A percentile compares a stretch with the other conserved stretches of the same genome.
Conservation (phyloP, 345 rosid species). For the Hibiscus syriacus region DNA sequence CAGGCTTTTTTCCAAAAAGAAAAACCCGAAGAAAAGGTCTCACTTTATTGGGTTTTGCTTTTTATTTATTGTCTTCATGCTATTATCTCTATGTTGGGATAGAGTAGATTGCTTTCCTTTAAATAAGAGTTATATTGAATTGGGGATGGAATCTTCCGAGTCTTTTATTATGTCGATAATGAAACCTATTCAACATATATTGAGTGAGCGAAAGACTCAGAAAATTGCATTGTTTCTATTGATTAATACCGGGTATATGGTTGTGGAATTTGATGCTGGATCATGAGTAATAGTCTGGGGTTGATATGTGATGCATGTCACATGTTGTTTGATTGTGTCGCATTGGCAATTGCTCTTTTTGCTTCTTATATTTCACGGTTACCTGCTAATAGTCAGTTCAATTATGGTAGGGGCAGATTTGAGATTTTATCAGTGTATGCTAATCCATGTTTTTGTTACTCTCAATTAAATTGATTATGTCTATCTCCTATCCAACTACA, state of each 20-base stretch:
- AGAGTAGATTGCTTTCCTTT: conserved; percentile 74
- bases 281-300: conserved; percentile 97
- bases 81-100: conserved; percentile 84
- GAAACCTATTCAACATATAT: conserved; percentile 71
- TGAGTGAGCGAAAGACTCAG: conserved; percentile 88
- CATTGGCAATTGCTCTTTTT: conserved; percentile 80
- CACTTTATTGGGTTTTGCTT: conserved; percentile 51
- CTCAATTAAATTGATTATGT: too few relatives aligned
- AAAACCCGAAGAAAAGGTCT: conserved; percentile 13
- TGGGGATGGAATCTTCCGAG: conserved; percentile 62
- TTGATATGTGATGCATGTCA: conserved; percentile 94
- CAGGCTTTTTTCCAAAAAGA: too few relatives aligned
- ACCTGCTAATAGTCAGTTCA: conserved; percentile 82
- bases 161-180: conserved; percentile 34
- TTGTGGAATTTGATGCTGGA: conserved; percentile 88
- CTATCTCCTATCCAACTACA: too few relatives aligned
- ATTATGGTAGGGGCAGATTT: conserved; percentile 91
- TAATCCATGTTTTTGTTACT: conserved; percentile 74
- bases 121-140: conserved; percentile 32
- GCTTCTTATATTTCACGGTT: conserved; percentile 87
- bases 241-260: too few relatives aligned
- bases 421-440: conserved; percentile 91
- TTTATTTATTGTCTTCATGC: conserved; percentile 50
- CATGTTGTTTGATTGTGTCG: too few relatives aligned
- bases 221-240: conserved; percentile 87